Percentiles rank a stretch among this genome's conserved stretches.
Evolutionary conservation across 225 moss, liverwort and hornwort species (phyloP).

Genomic region (Antitrichia curtipendula): DNA sequence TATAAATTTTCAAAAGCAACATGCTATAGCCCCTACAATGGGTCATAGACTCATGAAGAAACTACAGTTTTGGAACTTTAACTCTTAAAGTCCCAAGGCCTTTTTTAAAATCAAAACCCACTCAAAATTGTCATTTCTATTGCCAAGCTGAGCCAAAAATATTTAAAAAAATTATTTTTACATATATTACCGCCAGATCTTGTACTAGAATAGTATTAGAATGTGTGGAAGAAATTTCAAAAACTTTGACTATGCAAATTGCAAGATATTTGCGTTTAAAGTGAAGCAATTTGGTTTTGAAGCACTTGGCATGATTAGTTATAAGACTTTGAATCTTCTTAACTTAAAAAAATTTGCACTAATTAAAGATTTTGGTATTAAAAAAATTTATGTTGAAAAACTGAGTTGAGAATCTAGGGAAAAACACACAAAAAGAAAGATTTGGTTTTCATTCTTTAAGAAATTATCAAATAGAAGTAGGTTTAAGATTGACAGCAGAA

Average conservation of each 20-base stretch:
- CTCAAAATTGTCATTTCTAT: neutral
- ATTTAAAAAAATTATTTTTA: neutral
- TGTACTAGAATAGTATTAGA: neutral
- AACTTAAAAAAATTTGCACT: neutral
- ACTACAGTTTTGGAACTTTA: neutral
- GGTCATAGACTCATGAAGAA: neutral
- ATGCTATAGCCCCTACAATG: neutral
- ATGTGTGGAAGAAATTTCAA: neutral
- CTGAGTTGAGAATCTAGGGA: neutral
- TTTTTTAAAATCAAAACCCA: neutral
- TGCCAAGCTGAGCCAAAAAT: neutral
- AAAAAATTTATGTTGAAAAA: neutral
- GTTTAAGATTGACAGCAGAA: neutral
- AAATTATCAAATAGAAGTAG: neutral
- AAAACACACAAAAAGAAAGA: neutral
- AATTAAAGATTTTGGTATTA: neutral
- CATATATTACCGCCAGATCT: neutral
- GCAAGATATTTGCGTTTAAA: neutral
- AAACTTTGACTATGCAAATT: neutral
- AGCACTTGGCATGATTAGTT: neutral
- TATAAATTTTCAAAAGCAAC: neutral
- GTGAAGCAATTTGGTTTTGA: neutral
- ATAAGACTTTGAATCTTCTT: neutral
- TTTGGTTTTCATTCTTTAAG: neutral
- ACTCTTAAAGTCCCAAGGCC: neutral